These are phyloP conservation scores for Sporothrix pallida DNA, from an alignment of 2,329 filamentous ascomycete species.

Conservation along the genomic window DNA sequence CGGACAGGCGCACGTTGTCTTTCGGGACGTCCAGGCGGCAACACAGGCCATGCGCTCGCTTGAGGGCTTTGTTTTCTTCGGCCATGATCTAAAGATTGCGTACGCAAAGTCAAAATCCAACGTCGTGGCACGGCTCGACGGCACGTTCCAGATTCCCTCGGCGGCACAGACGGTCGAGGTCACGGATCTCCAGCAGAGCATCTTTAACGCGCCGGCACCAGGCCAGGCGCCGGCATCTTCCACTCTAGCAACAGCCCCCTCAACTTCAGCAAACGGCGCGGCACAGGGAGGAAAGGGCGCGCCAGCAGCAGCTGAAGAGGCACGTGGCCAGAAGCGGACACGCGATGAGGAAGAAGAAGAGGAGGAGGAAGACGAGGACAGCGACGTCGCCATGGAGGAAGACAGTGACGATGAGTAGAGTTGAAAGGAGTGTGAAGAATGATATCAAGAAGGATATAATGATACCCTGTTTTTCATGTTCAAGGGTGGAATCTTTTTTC, in stretches of 20 bases:
- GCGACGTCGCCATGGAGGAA: slow-evolving; percentile 70
- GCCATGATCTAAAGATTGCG: slow-evolving; percentile 81
- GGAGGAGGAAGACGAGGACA: slow-evolving; percentile 66
- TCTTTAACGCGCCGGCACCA: slow-evolving; percentile 72
- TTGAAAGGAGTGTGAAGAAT: not conserved
- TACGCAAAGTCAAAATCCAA: slow-evolving; percentile 92
- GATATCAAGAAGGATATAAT: slow-evolving; percentile 14
- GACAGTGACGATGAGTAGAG: slow-evolving; percentile 72
- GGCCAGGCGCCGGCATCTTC: slow-evolving; percentile 51
- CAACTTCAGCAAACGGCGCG: not conserved
- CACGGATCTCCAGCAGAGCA: slow-evolving; percentile 77
- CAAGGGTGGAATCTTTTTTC: not conserved
- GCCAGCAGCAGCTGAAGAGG: not conserved
- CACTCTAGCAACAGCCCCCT: slow-evolving; percentile 49
- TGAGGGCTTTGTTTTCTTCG: slow-evolving; percentile 85
- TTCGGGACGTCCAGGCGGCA: slow-evolving; percentile 85
- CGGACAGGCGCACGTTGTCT: slow-evolving; percentile 92
- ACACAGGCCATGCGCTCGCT: slow-evolving; percentile 91
- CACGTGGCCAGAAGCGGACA: slow-evolving; percentile 70
- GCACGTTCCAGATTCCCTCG: slow-evolving; percentile 77
- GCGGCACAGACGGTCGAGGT: slow-evolving; percentile 63
- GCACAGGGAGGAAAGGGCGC: slow-evolving; percentile 49
- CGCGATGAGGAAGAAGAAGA: slow-evolving; percentile 72
- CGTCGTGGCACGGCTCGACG: slow-evolving; percentile 87
- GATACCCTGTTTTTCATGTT: slow-evolving; percentile 26